These are phyloP conservation scores for Tieghemiomyces parasiticus DNA, from an alignment of 192 early-diverging fungal genomes.

Conservation along the genomic window DNA sequence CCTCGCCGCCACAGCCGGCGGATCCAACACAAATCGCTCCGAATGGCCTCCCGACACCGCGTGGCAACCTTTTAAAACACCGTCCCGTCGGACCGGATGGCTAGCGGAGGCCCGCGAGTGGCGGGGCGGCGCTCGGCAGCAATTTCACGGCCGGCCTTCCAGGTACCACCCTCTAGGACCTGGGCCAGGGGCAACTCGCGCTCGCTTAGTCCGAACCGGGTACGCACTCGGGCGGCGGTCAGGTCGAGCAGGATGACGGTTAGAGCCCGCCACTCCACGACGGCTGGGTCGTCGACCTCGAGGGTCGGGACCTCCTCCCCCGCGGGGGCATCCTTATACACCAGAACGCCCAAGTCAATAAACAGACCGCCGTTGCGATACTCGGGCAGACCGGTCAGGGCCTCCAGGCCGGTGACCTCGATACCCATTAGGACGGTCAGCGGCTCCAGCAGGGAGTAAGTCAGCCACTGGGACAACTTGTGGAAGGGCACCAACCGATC, in stretches of 20 bases:
- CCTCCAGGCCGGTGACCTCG: slow-evolving; percentile 34
- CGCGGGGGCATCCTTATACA: slow-evolving; percentile 30
- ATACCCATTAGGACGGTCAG: slow-evolving; percentile 36
- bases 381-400: slow-evolving; percentile 75
- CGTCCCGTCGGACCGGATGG: slow-evolving; percentile 73
- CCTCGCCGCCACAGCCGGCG: too few relatives aligned
- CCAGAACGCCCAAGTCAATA: slow-evolving; percentile 71
- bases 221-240: slow-evolving; percentile 46
- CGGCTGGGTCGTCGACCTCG: slow-evolving; percentile 58
- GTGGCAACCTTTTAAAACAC: slow-evolving; percentile 69
- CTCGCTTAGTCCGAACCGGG: slow-evolving; percentile 29
- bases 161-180: slow-evolving; percentile 84
- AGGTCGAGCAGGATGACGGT: slow-evolving; percentile 70
- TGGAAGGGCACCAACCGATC: slow-evolving; percentile 65
- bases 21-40: too few relatives aligned
- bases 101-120: slow-evolving; percentile 84
- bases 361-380: slow-evolving; percentile 80
- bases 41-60: too few relatives aligned
- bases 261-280: slow-evolving; percentile 89
- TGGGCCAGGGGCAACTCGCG: slow-evolving; percentile 61
- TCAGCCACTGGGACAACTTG: slow-evolving; percentile 93
- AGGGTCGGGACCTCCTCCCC: slow-evolving; percentile 45
- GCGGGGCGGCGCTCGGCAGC: slow-evolving; percentile 59
- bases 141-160: slow-evolving; percentile 86
- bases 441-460: slow-evolving; percentile 80